These are phyloP conservation scores for Rhizoctonia solani DNA, from an alignment of 1,284 basidiomycete genomes.

Conservation along the genomic window DNA sequence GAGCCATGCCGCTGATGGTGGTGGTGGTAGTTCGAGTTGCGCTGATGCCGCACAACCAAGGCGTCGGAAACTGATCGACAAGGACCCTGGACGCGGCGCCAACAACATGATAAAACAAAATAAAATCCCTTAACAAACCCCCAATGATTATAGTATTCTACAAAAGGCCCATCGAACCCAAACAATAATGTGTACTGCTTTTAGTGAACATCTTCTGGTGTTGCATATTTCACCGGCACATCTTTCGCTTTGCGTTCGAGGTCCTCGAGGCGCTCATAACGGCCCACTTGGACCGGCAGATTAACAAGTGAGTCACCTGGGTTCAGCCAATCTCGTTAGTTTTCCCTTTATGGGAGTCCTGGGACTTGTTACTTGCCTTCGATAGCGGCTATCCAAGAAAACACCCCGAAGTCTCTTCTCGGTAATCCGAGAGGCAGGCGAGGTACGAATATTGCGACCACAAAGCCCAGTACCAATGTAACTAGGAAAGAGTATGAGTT, in stretches of 20 bases:
- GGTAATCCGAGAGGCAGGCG: constrained; percentile 20
- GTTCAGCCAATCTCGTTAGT: background rate
- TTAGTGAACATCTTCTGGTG: constrained; percentile 13
- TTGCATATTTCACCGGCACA: constrained; percentile 12
- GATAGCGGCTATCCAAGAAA: constrained; percentile 31
- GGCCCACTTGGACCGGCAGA: constrained; percentile 22
- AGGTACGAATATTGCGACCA: constrained; percentile 25
- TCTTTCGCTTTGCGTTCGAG: constrained; percentile 8
- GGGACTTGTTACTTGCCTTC: background rate
- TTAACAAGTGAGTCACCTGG: constrained; percentile 24
- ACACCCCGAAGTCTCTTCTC: constrained; percentile 19
- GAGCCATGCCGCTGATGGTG: constrained; percentile 10
- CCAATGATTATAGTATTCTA: background rate
- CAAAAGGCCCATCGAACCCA: background rate
- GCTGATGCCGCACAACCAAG: constrained; percentile 25
- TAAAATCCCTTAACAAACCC: background rate
- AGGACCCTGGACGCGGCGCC: constrained; percentile 21
- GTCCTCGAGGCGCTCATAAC: constrained; percentile 26
- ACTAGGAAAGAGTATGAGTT: background rate
- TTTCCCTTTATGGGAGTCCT: background rate
- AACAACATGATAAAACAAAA: background rate
- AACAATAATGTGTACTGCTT: background rate
- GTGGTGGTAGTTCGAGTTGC: constrained; percentile 22
- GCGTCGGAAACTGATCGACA: constrained; percentile 32
- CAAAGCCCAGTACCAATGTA: constrained; percentile 11